Conservation (phyloP, 176 grass and related monocot genomes). For the Triticum turgidum region DNA sequence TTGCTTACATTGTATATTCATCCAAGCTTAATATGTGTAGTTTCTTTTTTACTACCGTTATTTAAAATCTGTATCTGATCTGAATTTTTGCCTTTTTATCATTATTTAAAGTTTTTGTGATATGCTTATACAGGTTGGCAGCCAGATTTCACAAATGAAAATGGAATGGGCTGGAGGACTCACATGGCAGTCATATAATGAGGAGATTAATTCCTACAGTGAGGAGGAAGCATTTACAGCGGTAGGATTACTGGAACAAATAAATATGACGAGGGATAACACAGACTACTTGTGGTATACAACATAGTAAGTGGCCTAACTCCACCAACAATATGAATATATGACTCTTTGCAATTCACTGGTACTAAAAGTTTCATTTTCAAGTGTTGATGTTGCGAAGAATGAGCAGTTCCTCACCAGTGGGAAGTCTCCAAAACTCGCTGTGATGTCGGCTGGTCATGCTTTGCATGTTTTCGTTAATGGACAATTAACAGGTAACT, state of each 20-base stretch:
- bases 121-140: slow-evolving; percentile 63
- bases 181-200: slow-evolving; percentile 77
- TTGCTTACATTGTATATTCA: slow-evolving; percentile 17
- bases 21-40: slow-evolving; percentile 3
- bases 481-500: slow-evolving; percentile 67
- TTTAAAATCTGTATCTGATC: neutral
- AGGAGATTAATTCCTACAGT: slow-evolving; percentile 67
- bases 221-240: slow-evolving; percentile 65
- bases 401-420: slow-evolving; percentile 70
- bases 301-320: slow-evolving; percentile 66
- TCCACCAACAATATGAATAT: neutral
- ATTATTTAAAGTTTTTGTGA: slow-evolving; percentile 4
- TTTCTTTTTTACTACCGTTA: neutral
- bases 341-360: neutral
- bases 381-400: slow-evolving; percentile 62
- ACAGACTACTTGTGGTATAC: slow-evolving; percentile 98
- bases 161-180: slow-evolving; percentile 88
- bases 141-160: slow-evolving; percentile 79
- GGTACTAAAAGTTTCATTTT: slow-evolving; percentile 30
- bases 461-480: slow-evolving; percentile 86
- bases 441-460: slow-evolving; percentile 97
- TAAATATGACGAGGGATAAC: slow-evolving; percentile 94
- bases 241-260: slow-evolving; percentile 85
- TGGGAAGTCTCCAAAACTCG: slow-evolving; percentile 58
- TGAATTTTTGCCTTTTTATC: neutral